These are phyloP conservation scores for Sistotremastrum suecicum DNA, from an alignment of 768 basidiomycete species.

Conservation along the genomic window DNA sequence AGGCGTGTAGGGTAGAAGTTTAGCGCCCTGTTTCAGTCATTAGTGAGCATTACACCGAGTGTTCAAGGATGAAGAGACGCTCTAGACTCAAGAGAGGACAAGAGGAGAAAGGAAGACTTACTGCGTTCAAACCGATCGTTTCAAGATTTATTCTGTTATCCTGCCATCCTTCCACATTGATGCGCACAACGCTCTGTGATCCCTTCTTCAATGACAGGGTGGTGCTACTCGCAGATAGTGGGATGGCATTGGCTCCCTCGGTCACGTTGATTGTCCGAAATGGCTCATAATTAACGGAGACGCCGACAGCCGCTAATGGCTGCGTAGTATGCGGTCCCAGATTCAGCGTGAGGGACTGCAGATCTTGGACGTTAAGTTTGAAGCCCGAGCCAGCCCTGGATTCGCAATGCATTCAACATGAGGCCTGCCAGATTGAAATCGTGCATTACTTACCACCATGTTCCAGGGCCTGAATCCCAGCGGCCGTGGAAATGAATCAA, in stretches of 20 bases:
- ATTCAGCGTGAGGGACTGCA: constrained; percentile 27
- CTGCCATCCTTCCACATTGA: constrained; percentile 46
- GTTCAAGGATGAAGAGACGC: neutral
- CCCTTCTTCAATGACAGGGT: neutral
- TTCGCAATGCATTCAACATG: neutral
- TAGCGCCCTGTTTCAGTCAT: constrained; percentile 26
- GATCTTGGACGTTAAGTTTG: constrained; percentile 31
- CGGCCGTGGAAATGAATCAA: constrained; percentile 35
- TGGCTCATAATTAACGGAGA: constrained; percentile 33
- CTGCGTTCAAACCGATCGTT: constrained; percentile 29
- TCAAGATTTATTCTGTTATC: constrained; percentile 42
- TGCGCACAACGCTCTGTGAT: constrained; percentile 21
- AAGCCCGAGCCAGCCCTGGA: constrained; percentile 41
- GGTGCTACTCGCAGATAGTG: constrained; percentile 11
- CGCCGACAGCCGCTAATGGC: constrained; percentile 30
- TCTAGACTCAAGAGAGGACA: neutral
- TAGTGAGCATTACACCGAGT: neutral
- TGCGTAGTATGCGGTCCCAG: constrained; percentile 35
- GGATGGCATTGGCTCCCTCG: constrained; percentile 30
- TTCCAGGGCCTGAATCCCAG: constrained; percentile 37
- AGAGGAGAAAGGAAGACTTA: constrained; percentile 10
- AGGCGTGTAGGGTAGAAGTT: constrained; percentile 29
- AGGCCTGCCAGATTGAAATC: neutral
- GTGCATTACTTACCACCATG: constrained; percentile 33
- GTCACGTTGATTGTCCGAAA: constrained; percentile 35